A percentile compares a stretch with the other conserved stretches of the same genome.
phyloP scores from a whole-genome alignment of 768 basidiomycete species.

The Dentipellis fragilis region DNA sequence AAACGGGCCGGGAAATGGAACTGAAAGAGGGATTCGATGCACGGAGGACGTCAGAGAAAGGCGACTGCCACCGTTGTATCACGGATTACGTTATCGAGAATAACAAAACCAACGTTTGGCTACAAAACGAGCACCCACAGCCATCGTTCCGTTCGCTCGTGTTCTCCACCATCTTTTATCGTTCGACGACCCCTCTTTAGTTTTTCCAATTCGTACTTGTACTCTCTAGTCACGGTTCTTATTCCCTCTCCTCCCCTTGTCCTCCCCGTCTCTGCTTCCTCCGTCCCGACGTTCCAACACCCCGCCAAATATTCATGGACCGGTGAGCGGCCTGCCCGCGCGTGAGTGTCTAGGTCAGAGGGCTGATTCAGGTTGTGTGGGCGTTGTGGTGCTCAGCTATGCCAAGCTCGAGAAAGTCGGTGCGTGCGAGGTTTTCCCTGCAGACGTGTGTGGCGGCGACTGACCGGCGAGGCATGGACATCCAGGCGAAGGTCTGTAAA shows the following conservation, averaged over 20 bases:
- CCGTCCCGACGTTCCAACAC: not conserved
- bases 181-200: not conserved
- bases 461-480: not conserved
- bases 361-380: not conserved
- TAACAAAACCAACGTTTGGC: slow-evolving; percentile 1
- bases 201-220: not conserved
- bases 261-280: not conserved
- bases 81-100: not conserved
- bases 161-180: not conserved
- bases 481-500: slow-evolving; percentile 38
- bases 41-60: not conserved
- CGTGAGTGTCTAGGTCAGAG: not conserved
- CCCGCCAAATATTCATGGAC: slow-evolving; percentile 2
- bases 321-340: slow-evolving; percentile 4
- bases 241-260: not conserved
- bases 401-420: slow-evolving; percentile 98
- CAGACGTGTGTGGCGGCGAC: not conserved
- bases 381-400: slow-evolving; percentile 45
- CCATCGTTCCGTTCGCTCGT: not conserved
- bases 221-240: not conserved
- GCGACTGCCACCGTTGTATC: not conserved
- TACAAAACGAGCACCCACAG: not conserved
- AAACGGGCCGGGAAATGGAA: not conserved
- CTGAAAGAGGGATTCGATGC: not conserved
- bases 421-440: slow-evolving; percentile 20